Conservation (phyloP, 2,329 filamentous ascomycete genomes). For the Gnomoniopsis sp. region DNA sequence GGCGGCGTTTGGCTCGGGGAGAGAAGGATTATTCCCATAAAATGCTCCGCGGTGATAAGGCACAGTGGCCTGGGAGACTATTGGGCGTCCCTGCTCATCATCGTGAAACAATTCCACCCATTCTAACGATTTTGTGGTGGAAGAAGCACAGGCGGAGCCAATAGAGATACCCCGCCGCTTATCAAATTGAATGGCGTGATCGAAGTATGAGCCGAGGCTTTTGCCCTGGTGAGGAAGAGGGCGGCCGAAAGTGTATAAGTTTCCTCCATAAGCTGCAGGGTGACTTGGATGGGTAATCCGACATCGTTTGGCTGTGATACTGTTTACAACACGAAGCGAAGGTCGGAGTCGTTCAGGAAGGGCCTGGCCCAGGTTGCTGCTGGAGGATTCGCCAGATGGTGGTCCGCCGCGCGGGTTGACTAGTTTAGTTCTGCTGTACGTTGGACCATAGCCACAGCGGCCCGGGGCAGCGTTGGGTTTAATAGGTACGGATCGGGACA, state of each 20-base stretch:
- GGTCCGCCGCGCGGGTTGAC: background rate
- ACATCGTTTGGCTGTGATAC: too few species aligned
- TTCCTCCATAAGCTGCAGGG: slow-evolving; percentile 3
- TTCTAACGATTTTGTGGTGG: background rate
- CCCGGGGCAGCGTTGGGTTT: background rate
- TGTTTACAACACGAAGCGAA: too few species aligned
- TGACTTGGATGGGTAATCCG: background rate
- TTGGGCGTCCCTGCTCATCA: background rate
- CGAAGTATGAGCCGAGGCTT: slow-evolving; percentile 1
- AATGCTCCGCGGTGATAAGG: background rate
- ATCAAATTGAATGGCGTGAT: slow-evolving; percentile 17
- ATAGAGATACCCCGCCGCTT: slow-evolving; percentile 1
- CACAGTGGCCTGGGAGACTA: background rate
- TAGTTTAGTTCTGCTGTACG: background rate
- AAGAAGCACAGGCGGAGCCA: background rate
- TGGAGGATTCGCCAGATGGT: too few species aligned
- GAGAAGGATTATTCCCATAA: background rate
- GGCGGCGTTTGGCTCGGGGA: background rate
- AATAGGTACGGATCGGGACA: background rate
- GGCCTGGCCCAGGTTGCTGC: background rate
- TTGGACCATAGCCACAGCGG: background rate
- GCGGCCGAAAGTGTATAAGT: background rate
- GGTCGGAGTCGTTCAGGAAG: background rate
- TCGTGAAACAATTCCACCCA: background rate
- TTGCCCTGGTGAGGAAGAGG: background rate